Evolutionary conservation across 192 early-diverging fungal species (phyloP), one percentile per base, ranked within the genome.

Genomic region (Gaertneriomyces semiglobifer): DNA sequence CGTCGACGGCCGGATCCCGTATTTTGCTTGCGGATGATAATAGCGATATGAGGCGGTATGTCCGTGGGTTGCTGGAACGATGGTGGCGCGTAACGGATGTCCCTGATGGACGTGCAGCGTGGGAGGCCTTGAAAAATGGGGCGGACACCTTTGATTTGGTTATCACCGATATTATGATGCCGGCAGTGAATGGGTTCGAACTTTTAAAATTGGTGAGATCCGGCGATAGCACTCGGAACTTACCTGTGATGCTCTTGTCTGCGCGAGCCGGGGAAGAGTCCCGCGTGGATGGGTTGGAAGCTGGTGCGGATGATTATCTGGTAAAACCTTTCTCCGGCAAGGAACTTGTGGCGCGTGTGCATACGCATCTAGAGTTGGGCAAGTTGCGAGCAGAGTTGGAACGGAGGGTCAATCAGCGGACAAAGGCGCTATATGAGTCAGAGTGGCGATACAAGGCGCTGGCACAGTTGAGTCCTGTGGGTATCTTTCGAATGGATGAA

Each of bases 271-370:
- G 81, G 4, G 81, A 85, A 46, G 78, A 76, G 40, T 73, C 75
- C 3, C 78, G 79, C 8, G 71, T 85, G 1, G 72, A 74, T 53
- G 86, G 82, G 0, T 45, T 88, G 33, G 70, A 81, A 33, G 71
- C 71, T 8, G 84, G 86, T n/a, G 86, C 86, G 0, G 84, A 84
- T 60, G 86, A 88, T 43, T 85, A 81, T 68, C 63, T 88, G 12
- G 78, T 74, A 18, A 81, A 79, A 48, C 77, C 79, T 3, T 80
- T 82, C 47, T 72, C 68, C 7, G 63, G 58, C 7, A 68, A 77
- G 57, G 86, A 88, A 58, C 69, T 88, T 5, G 63, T 86, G 10
- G 77, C 82, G 8, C 77, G 84, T 41, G 81, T 86, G n/a, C 71
- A 80, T 8, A 76, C 77, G 1, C 81, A 82, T 18, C 70, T 86